Evolutionary conservation across 768 basidiomycete species (phyloP), one percentile per base, ranked within the genome.

Genomic region (Astraeus odoratus): DNA sequence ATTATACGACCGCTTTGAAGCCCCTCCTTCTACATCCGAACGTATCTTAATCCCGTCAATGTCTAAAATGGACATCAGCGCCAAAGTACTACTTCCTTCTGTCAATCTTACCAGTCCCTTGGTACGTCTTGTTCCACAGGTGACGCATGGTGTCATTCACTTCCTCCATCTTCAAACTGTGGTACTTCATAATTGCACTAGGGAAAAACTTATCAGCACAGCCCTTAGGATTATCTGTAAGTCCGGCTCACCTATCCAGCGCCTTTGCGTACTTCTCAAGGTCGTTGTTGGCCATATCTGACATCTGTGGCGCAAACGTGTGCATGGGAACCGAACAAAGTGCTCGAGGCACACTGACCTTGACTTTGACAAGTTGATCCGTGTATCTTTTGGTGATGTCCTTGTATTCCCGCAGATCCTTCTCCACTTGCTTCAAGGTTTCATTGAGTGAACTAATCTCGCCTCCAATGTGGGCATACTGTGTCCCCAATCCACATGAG

Each of bases 181-280:
- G 96, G 57, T 97, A 99, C 65, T 90, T 91, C 90, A 99, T 96
- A 63, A 99, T 98, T 33, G 94, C 96, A 53, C 95, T 97, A 47
- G 2, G 46, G 50, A 18, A 43, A 31, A n/a, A n/a, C n/a, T n/a
- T 33, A 50, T 66, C 42, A 59, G 48, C 39, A 23, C n/a, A 46
- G 25, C 2, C 12, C 16, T 13, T 22, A 19, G 1, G 15, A 9
- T 42, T 27, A 8, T 26, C 25, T 16, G 18, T 18, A 25, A 26
- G 23, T 16, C 13, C 33, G 23, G 60, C 83, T 53, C 53, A 97
- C 95, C 87, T 95, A 68, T 99, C 96, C 39, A 99, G 67, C 2
- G 96, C 96, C 60, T 98, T 98, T 4, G 81, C 89, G 50, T 98
- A 97, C 69, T 98, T 98, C 70, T 99, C 95, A 43, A 99, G 65